Evolutionary conservation across 441 rosid genomes (phyloP).

Genomic region (Erysimum pusillum): DNA sequence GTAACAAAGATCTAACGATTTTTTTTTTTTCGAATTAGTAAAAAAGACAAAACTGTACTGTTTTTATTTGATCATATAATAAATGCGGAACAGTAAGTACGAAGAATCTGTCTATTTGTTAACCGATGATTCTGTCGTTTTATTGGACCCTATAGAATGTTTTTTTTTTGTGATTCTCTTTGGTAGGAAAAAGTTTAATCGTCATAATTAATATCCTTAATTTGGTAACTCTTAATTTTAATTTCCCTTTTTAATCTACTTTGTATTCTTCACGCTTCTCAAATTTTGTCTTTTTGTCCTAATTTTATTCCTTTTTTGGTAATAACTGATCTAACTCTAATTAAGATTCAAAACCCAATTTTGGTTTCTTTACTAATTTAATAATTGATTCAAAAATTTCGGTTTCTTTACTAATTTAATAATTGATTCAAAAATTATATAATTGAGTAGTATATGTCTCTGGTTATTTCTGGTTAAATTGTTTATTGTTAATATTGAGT

Average conservation of each 20-base stretch:
- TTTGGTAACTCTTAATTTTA: background rate
- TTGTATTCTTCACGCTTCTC: slow-evolving; percentile 10
- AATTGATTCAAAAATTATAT: too few relatives aligned
- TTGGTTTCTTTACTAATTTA: background rate
- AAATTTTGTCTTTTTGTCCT: slow-evolving; percentile 2
- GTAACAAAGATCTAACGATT: slow-evolving; percentile 65
- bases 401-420: background rate
- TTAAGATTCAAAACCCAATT: background rate
- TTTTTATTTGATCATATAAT: background rate
- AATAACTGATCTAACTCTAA: background rate
- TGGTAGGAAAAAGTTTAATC: slow-evolving; percentile 1
- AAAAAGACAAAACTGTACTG: background rate
- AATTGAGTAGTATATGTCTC: background rate
- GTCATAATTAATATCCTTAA: slow-evolving; percentile 16
- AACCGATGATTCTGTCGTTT: slow-evolving; percentile 27
- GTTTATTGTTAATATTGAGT: background rate
- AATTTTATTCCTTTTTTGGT: background rate
- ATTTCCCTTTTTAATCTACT: background rate
- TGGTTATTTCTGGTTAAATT: background rate
- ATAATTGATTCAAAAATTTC: background rate
- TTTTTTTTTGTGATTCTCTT: background rate
- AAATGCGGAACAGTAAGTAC: slow-evolving; percentile 28
- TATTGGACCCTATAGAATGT: slow-evolving; percentile 34
- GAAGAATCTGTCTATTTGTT: slow-evolving; percentile 30
- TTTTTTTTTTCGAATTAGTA: background rate